These are phyloP conservation scores for Aspergillus clavatus DNA, from an alignment of 2,329 filamentous ascomycete species.

Conservation along the genomic window DNA sequence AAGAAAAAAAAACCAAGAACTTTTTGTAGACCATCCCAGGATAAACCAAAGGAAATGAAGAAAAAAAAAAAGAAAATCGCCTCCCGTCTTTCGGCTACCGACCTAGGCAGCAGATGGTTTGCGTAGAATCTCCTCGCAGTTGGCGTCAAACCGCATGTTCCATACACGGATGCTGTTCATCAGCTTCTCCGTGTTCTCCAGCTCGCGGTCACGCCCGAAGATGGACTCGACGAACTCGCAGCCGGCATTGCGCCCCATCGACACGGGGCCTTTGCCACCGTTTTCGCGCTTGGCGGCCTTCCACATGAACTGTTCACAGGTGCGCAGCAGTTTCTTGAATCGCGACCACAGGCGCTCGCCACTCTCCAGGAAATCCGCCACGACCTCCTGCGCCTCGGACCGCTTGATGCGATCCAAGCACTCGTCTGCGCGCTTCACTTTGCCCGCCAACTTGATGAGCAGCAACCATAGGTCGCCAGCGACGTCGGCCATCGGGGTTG, in stretches of 20 bases:
- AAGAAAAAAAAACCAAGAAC: slow-evolving; percentile 4
- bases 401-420: slow-evolving; percentile 66
- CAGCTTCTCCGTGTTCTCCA: slow-evolving; percentile 84
- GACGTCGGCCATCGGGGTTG: slow-evolving; percentile 79
- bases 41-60: not conserved
- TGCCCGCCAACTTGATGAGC: slow-evolving; percentile 87
- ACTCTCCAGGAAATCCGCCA: slow-evolving; percentile 85
- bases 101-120: slow-evolving; percentile 42
- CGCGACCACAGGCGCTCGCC: slow-evolving; percentile 82
- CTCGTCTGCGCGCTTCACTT: slow-evolving; percentile 87
- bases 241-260: slow-evolving; percentile 86
- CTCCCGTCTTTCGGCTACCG: too few species aligned
- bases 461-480: slow-evolving; percentile 94
- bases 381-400: slow-evolving; percentile 68
- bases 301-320: slow-evolving; percentile 93
- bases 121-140: slow-evolving; percentile 83
- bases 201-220: slow-evolving; percentile 84
- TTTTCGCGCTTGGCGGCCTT: slow-evolving; percentile 71
- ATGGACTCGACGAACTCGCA: slow-evolving; percentile 95
- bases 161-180: slow-evolving; percentile 85
- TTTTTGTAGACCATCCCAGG: slow-evolving; percentile 6
- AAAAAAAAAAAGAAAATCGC: too few species aligned
- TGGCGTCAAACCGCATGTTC: slow-evolving; percentile 91
- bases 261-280: slow-evolving; percentile 55
- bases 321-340: slow-evolving; percentile 79